Evolutionary conservation across 2,329 filamentous ascomycete species (phyloP), one percentile per base, ranked within the genome.

Genomic region (Colletotrichum paranaense): DNA sequence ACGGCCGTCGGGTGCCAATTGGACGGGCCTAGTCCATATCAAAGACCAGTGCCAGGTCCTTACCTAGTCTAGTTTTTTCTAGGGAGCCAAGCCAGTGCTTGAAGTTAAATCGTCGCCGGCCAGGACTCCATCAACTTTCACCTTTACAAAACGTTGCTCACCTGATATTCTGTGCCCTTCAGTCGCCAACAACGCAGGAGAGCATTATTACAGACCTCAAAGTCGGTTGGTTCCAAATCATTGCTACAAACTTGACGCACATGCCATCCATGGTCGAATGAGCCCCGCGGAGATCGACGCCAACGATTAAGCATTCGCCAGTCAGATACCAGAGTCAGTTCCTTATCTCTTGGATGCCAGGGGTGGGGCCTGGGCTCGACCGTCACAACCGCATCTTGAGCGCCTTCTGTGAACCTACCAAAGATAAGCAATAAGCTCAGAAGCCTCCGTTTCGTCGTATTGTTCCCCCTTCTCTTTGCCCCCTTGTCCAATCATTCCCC

Each of bases 301-400:
- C 62, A 38, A 26, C 62, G 26, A 72, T 68, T 62, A 71, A 58
- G 66, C 59, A 69, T 35, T 52, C 57, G n/a, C 62, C 72, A 72
- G 62, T 67, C 57, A 74, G 52, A 57, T 67, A 59, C 59, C 58
- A 74, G 68, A 62, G 58, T 63, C 56, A 38, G 56, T 26, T 35
- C 24, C 72, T 74, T 74, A 74, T 74, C 72, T 74, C 72, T 73
- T 68, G 72, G 62, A 67, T 60, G 72, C 68, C 62, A 74, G 72
- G 68, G 72, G 72, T 74, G 72, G 68, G 63, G 52, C 72, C 68
- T 72, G 35, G 68, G 5, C 68, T 67, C 53, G 38, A 53, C 72
- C 57, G 26, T 74, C 38, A 68, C 72, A 42, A 68, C 62, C 19
- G 63, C 72, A 73, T 64, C 24, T 74, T 12, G 68, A 72, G 57